These are phyloP conservation scores for Diaporthe helianthi DNA, from an alignment of 2,329 filamentous ascomycete genomes.

Conservation along the genomic window DNA sequence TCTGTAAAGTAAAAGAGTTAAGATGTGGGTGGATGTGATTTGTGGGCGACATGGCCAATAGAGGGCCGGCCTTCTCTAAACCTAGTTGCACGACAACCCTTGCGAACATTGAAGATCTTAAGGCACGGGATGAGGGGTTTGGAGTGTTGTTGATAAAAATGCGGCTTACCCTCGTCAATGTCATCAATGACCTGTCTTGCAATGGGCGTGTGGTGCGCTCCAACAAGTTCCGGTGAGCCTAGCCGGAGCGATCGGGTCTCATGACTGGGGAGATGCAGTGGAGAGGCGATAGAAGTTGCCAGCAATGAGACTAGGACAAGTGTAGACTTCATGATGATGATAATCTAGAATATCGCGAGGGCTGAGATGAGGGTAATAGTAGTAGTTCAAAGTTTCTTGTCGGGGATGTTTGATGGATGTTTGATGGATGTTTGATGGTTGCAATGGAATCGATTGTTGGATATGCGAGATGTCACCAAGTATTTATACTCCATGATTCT, in stretches of 20 bases:
- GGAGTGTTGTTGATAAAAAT: too few species aligned
- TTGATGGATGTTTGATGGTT: background rate
- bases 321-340: background rate
- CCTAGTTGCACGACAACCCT: too few species aligned
- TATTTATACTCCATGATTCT: background rate
- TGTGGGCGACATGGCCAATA: too few species aligned
- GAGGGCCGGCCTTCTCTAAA: too few species aligned
- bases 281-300: slow-evolving; percentile 10
- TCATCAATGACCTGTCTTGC: background rate
- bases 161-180: background rate
- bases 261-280: background rate
- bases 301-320: slow-evolving; percentile 5
- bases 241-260: background rate
- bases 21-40: too few species aligned
- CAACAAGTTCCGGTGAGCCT: background rate
- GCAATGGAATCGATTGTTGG: too few species aligned
- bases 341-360: too few species aligned
- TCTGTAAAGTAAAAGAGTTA: too few species aligned
- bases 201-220: background rate
- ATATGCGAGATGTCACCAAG: background rate
- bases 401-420: background rate
- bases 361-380: background rate
- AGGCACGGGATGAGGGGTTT: too few species aligned
- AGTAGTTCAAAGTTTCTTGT: background rate
- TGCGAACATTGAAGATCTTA: too few species aligned